phyloP scores from a whole-genome alignment of 176 grass and related monocot species.

The Oryza coarctata region DNA sequence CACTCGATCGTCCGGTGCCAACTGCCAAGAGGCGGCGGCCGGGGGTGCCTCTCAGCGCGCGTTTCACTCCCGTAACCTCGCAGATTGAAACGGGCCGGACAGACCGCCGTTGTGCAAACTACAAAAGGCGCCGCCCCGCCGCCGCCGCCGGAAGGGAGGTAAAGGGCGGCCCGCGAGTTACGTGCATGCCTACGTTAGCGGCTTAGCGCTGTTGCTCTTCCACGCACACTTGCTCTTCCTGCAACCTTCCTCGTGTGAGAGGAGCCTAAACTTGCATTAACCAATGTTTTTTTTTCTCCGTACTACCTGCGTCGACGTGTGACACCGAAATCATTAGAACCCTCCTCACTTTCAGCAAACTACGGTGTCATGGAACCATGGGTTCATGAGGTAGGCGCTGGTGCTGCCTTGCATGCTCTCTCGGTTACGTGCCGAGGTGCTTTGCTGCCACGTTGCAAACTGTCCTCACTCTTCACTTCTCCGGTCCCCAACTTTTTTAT shows the following conservation, averaged over 20 bases:
- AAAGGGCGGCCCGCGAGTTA: not conserved
- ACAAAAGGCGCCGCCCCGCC: no score
- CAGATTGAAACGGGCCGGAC: not conserved
- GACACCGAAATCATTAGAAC: not conserved
- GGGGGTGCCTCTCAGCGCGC: no score
- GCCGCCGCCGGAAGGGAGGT: not conserved
- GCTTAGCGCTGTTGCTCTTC: no score
- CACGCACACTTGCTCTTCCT: no score
- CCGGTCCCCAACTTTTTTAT: slow-evolving; percentile 2
- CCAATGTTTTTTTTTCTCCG: not conserved
- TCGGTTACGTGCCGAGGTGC: slow-evolving; percentile 19
- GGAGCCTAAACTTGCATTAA: not conserved
- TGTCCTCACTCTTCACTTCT: not conserved
- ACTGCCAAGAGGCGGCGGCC: no score
- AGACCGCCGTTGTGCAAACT: not conserved
- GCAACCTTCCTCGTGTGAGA: no score
- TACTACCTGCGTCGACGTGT: not conserved
- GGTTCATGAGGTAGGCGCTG: no score
- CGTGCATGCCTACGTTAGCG: not conserved
- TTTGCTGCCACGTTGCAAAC: slow-evolving; percentile 15
- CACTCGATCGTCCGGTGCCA: no score
- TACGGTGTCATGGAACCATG: not conserved
- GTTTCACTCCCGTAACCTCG: not conserved
- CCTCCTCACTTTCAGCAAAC: not conserved
- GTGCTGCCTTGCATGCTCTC: slow-evolving; percentile 14